These are phyloP conservation scores for Ricinus communis DNA, from an alignment of 345 rosid genomes.

Conservation along the genomic window DNA sequence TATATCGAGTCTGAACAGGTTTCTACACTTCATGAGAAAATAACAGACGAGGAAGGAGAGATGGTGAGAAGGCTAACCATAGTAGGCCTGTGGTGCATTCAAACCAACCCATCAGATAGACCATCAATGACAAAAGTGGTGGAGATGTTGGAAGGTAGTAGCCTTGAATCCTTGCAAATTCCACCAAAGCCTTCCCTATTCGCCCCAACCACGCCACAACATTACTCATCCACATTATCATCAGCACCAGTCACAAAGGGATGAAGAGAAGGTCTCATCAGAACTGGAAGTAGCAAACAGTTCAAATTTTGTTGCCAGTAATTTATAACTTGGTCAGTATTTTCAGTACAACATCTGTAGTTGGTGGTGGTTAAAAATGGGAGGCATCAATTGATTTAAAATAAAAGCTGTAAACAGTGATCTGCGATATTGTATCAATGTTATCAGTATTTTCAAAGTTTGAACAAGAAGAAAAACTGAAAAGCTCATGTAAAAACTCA, in stretches of 20 bases:
- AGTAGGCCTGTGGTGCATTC: constrained; percentile 51
- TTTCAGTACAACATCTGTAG: too few species aligned
- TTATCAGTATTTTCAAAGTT: too few species aligned
- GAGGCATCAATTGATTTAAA: too few species aligned
- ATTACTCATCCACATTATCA: not conserved
- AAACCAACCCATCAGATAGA: constrained; percentile 43
- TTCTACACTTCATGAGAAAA: not conserved
- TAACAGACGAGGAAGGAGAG: constrained; percentile 10
- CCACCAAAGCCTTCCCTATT: not conserved
- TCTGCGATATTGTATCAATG: too few species aligned
- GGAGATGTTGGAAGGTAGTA: constrained; percentile 10
- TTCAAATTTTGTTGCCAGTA: too few species aligned
- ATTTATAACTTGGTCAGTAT: too few species aligned
- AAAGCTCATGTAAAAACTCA: too few species aligned
- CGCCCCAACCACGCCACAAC: not conserved
- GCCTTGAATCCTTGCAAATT: not conserved
- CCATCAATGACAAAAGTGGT: constrained; percentile 35
- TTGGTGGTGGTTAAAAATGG: too few species aligned
- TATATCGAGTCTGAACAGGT: constrained; percentile 3
- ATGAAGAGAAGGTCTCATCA: too few species aligned
- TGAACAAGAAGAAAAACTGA: too few species aligned
- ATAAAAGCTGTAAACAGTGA: too few species aligned
- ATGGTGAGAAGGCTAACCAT: constrained; percentile 31
- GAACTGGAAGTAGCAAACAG: too few species aligned
- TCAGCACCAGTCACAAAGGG: not conserved